Evolutionary conservation across 2,329 filamentous ascomycete species (phyloP), one percentile per base, ranked within the genome.

Genomic region (Xylariaceae sp.): DNA sequence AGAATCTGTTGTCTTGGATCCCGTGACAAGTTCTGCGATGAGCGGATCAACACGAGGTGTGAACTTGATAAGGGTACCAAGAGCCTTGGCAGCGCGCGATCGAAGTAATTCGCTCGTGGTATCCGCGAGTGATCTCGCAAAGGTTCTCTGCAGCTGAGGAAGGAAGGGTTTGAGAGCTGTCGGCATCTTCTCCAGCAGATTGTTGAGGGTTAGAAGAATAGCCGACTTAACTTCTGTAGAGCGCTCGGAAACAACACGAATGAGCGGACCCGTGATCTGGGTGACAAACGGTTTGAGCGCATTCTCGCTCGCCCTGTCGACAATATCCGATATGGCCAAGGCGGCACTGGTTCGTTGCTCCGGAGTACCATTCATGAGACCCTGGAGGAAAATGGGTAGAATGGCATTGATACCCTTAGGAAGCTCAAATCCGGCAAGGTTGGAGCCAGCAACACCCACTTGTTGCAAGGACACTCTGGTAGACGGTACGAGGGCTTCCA

Each of bases 391-490:
- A 66, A 99, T 97, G 1, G 95, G 94, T 62, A 99, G 77, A 65
- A 99, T 88, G 63, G 94, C 92, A 71, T 92, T 96, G 80, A 99
- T 96, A 63, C 95, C 95, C 83, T 97, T 99, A 1, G 93, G 94
- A 58, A 97, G 78, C 67, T 86, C 82, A 77, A 99, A 99, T 41
- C 94, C 95, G 45, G 92, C 85, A 51, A 99, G 80, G 69, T 92
- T 88, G 47, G 87, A 83, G 34, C 94, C 94, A 48, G 92, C 79
- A 50, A 96, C 90, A 67, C 95, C 94, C 51, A 97, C 89, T 69
- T 93, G 90, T 65, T 90, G 87, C 57, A 99, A 81, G 1, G 90
- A 88, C 73, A 95, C 89, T 60, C 93, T 82, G 1, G 93, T 96
- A 0, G 93, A 94, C 56, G 85, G 79, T 15, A 96, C 92, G 51